Evolutionary conservation across 2,329 filamentous ascomycete species (phyloP), one percentile per base, ranked within the genome.

Genomic region (Colletotrichum trifolii): DNA sequence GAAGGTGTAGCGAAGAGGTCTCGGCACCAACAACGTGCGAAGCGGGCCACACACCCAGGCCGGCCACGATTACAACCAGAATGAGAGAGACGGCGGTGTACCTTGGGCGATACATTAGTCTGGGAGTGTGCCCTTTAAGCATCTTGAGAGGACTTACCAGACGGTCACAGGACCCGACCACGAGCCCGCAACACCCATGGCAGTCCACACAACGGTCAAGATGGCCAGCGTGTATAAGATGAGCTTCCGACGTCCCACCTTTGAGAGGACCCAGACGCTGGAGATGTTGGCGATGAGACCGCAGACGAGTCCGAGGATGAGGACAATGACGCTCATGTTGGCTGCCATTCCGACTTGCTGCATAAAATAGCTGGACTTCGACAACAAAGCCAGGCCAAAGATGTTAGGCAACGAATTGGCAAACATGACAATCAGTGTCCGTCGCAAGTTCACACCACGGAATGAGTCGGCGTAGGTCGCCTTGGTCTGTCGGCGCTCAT

Each of bases 101-200:
- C 68, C 72, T 71, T 43, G 10, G 8, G 36, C 3, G 8, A 10
- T 2, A n/a, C n/a, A 38, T 64, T 10, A 56, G 62, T 47, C 11
- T n/a, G 12, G 25, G 39, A 25, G 17, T 17, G 15, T 12, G 8
- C 6, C 10, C 11, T 17, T 10, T 11, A 13, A 42, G 13, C 6
- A 43, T 15, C 12, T 25, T 13, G 13, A 3, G 11, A 33, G 34
- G 5, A 60, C 73, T 61, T 72, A 80, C 80, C 80, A 83, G 9
- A 76, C 71, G 5, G 78, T 76, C 13, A 76, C 73, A 3, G 67
- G 72, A 10, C 78, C 75, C 1, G 75, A 64, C 66, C 78, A 82
- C 67, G 77, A 81, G 2, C 82, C 82, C 0, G 79, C 76, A n/a
- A 85, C 76, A 1, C 83, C 83, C 73, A 84, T 81, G 0, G 72